Base-by-base conservation (phyloP, 495 filamentous ascomycete genomes). In the Achaetomiella virescens region DNA sequence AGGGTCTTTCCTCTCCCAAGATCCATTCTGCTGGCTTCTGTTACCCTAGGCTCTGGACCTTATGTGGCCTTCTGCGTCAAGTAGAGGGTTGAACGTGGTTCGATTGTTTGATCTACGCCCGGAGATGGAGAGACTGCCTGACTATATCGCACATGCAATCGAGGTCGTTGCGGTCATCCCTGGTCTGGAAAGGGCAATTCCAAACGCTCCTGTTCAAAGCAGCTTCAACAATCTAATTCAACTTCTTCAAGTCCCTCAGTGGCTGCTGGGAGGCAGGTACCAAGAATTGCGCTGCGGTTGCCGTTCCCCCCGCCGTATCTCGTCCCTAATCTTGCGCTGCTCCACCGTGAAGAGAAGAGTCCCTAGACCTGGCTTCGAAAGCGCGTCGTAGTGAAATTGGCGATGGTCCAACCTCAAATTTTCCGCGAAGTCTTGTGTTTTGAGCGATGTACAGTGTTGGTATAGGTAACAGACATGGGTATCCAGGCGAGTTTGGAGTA, bases 341-440 rank as follows among this genome's bases (percentile, higher is more conserved):
- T 52, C 37, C 9, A 6, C 9, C 2, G 33, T 2, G 11, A 52
- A 52, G 2, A 38, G 49, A 2, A 35, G 3, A 3, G 49, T 52
- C 17, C 49, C 38, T 9, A 52, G n/a, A 10, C 49, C 37, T 18
- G n/a, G 24, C n/a, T 52, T 52, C 9, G 49, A 52, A 4, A 52
- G 49, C 25, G 49, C 49, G 25, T 52, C 49, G 15, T 52, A 31
- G 25, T 52, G 49, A 12, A 52, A 52, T 18, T 52, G 49, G 15
- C 49, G 49, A 22, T 52, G 37, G 11, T 52, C 49, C 17, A 52
- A 6, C 49, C 10, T 14, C 24, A 52, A 15, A 2, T 33, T 3
- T 0, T 20, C 3, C 9, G 25, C 49, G 17, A 42, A 52, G 6
- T 43, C 37, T 21, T 33, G 29, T 0, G 27, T 36, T 3, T 45